These are phyloP conservation scores for Trichoderma guizhouense DNA, from an alignment of 2,329 filamentous ascomycete genomes.

Conservation along the genomic window DNA sequence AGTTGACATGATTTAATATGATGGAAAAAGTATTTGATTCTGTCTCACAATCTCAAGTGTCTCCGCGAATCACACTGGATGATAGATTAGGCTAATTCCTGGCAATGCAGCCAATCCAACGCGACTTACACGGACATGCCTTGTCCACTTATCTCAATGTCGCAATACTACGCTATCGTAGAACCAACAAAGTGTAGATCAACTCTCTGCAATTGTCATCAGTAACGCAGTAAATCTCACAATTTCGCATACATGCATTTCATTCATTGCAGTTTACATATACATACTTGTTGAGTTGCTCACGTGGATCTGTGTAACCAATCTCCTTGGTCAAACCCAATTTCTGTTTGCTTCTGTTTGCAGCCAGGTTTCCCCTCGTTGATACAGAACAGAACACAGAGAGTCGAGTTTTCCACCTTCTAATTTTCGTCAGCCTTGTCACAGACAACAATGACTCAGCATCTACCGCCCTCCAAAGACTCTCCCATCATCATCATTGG, in stretches of 20 bases:
- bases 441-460: background rate
- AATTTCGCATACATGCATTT: background rate
- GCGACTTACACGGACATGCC: background rate
- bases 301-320: background rate
- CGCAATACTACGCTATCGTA: background rate
- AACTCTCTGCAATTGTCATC: background rate
- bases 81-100: background rate
- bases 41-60: background rate
- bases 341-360: background rate
- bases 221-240: background rate
- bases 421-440: background rate
- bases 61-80: background rate
- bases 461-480: background rate
- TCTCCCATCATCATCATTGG: conserved; percentile 25
- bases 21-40: background rate
- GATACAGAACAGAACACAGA: background rate
- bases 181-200: background rate
- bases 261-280: background rate
- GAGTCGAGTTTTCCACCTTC: background rate
- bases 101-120: background rate
- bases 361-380: background rate
- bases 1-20: background rate
- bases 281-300: background rate
- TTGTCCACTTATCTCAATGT: background rate
- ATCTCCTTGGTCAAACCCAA: background rate